phyloP scores from a whole-genome alignment of 2,329 filamentous ascomycete genomes.

The Elsinoe batatas region DNA sequence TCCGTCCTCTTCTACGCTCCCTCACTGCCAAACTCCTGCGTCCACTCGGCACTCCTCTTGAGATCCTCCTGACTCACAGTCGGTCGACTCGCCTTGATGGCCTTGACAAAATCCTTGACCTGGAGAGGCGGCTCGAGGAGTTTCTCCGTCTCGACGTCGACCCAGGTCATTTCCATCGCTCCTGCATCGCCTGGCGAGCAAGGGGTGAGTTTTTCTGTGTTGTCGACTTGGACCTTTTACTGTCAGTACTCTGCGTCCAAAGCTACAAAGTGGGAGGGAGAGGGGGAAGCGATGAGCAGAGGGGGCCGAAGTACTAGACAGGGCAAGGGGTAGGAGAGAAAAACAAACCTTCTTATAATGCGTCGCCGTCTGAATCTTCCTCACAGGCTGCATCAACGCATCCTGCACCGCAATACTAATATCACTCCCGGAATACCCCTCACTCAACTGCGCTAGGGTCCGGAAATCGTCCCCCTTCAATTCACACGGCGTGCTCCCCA shows the following conservation, averaged over 20 bases:
- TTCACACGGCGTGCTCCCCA: constrained; percentile 87
- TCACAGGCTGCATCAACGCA: constrained; percentile 91
- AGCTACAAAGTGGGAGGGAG: not conserved
- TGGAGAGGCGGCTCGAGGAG: constrained; percentile 78
- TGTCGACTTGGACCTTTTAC: constrained; percentile 58
- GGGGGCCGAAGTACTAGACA: not conserved
- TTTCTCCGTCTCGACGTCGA: constrained; percentile 71
- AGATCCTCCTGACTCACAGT: constrained; percentile 86
- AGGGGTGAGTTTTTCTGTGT: constrained; percentile 61
- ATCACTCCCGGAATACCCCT: constrained; percentile 93
- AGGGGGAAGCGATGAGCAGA: not conserved
- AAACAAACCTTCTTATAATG: constrained; percentile 80
- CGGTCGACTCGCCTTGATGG: constrained; percentile 76
- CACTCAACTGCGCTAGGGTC: constrained; percentile 68
- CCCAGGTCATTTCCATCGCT: constrained; percentile 89
- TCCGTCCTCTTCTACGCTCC: constrained; percentile 43
- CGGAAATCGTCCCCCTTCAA: constrained; percentile 69
- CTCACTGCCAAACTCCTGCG: constrained; percentile 89
- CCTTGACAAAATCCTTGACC: constrained; percentile 87
- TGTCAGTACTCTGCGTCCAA: not conserved
- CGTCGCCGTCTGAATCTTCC: constrained; percentile 93
- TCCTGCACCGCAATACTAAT: constrained; percentile 93
- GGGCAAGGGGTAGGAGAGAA: not conserved
- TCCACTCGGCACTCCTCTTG: constrained; percentile 81
- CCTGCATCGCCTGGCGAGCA: constrained; percentile 85